Conservation (phyloP, 2,329 filamentous ascomycete genomes). For the Lojkania enalia region DNA sequence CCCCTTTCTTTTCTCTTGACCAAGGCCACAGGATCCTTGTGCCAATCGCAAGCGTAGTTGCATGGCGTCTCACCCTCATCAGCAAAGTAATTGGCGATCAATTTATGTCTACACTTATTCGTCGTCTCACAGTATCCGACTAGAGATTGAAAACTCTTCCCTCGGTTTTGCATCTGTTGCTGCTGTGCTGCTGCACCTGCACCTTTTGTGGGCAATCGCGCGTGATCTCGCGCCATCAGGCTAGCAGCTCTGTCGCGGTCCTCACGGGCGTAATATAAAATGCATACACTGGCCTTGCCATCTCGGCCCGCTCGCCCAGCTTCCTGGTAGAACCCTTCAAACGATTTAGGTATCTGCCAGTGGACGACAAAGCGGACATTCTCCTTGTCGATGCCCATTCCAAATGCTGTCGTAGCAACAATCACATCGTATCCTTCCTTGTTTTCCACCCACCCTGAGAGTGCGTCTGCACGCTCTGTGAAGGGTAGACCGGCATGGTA, state of each 20-base stretch:
- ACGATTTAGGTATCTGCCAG: constrained; percentile 91
- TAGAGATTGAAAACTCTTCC: constrained; percentile 58
- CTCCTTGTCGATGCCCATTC: constrained; percentile 97
- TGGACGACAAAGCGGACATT: constrained; percentile 94
- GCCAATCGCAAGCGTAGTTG: constrained; percentile 55
- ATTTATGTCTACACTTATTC: constrained; percentile 68
- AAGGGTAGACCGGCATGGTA: constrained; percentile 72
- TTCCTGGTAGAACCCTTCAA: constrained; percentile 96
- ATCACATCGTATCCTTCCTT: constrained; percentile 83
- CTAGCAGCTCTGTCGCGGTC: constrained; percentile 74
- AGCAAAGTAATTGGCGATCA: constrained; percentile 44
- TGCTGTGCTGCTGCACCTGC: constrained; percentile 40
- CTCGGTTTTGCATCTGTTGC: constrained; percentile 45
- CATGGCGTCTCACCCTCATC: constrained; percentile 43
- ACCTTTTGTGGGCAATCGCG: constrained; percentile 53
- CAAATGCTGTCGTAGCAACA: constrained; percentile 93
- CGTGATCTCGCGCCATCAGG: constrained; percentile 53
- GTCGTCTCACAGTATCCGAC: constrained; percentile 82
- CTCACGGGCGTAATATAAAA: constrained; percentile 88
- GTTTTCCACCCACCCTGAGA: constrained; percentile 73
- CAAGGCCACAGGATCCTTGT: constrained; percentile 49
- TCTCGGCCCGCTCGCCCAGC: constrained; percentile 89
- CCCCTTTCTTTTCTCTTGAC: constrained; percentile 49
- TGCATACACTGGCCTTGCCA: constrained; percentile 82
- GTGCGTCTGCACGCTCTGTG: constrained; percentile 68